Percentiles rank a stretch among this genome's conserved stretches.
Conservation (phyloP, 257 asterid species). For the Thymus quinquecostatus region DNA sequence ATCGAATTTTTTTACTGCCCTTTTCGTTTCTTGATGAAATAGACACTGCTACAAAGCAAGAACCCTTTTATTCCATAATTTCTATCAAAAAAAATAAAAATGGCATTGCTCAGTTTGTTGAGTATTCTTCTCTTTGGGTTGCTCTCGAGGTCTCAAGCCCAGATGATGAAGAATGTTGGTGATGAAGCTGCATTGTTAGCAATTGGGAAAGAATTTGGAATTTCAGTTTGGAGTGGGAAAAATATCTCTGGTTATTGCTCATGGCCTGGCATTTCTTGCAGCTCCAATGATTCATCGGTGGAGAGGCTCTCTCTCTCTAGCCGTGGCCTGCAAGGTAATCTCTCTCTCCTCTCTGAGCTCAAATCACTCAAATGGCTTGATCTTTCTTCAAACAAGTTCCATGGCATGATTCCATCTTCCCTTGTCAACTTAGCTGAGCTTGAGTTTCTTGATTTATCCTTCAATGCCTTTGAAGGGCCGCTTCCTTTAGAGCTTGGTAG, state of each 20-base stretch:
- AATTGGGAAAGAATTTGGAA: constrained; percentile 58
- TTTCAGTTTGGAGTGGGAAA: constrained; percentile 67
- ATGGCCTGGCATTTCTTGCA: constrained; percentile 83
- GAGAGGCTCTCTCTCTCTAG: constrained; percentile 80
- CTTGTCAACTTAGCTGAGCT: constrained; percentile 68
- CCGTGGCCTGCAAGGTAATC: constrained; percentile 77
- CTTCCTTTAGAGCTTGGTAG: constrained; percentile 68
- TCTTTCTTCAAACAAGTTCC: constrained; percentile 80
- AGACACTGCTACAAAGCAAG: neutral
- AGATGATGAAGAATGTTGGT: constrained; percentile 46
- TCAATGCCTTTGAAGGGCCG: constrained; percentile 63
- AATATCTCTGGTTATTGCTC: constrained; percentile 62
- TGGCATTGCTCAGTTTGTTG: constrained; percentile 48
- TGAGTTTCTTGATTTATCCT: constrained; percentile 90
- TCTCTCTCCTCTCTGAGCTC: constrained; percentile 71
- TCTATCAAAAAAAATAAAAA: constrained; percentile 29
- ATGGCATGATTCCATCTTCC: constrained; percentile 65
- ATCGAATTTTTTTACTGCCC: constrained; percentile 14
- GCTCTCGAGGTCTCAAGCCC: constrained; percentile 51
- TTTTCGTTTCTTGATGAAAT: constrained; percentile 22
- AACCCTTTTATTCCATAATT: constrained; percentile 3
- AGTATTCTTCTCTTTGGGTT: constrained; percentile 52
- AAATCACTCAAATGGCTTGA: constrained; percentile 79
- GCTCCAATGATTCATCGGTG: constrained; percentile 59
- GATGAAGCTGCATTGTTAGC: constrained; percentile 57